Percentiles rank a stretch among this genome's conserved stretches.
phyloP scores from a whole-genome alignment of 192 early-diverging fungal species.

The Umbelopsis ramanniana region DNA sequence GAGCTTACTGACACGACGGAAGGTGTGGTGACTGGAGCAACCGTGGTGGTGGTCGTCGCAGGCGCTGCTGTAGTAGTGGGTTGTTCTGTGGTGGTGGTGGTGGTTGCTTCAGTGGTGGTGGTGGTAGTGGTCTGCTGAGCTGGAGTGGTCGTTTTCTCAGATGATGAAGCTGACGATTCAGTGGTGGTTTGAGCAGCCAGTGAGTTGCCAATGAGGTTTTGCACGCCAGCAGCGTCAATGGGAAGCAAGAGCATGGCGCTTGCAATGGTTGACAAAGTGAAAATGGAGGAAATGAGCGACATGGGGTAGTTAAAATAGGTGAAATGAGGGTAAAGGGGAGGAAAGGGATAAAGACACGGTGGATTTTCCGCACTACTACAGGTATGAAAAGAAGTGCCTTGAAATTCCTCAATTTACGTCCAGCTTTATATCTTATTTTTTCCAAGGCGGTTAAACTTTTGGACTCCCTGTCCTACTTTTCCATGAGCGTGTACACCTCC shows the following conservation, averaged over 20 bases:
- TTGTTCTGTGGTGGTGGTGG: background rate
- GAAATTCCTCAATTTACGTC: background rate
- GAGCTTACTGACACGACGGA: background rate
- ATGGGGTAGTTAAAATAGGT: background rate
- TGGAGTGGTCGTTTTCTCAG: background rate
- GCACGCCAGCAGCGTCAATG: background rate
- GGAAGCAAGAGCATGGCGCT: constrained; percentile 4
- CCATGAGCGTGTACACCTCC: background rate
- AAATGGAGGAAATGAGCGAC: constrained; percentile 11
- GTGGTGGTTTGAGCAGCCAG: background rate
- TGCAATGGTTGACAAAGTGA: background rate
- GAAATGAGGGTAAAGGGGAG: constrained; percentile 22
- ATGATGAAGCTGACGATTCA: background rate
- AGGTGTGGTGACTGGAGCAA: background rate
- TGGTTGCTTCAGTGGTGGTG: background rate
- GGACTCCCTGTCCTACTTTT: background rate
- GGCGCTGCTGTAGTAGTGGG: background rate
- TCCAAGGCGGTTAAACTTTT: background rate
- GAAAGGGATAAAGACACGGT: background rate
- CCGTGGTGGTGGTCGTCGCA: background rate
- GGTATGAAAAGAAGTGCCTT: background rate
- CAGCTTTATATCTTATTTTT: background rate
- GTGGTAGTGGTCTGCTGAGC: background rate
- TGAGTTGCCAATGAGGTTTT: background rate
- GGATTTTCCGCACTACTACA: background rate